Evolutionary conservation across 495 filamentous ascomycete species (phyloP), one percentile per base, ranked within the genome.

Genomic region (Lentithecium fluviatile): DNA sequence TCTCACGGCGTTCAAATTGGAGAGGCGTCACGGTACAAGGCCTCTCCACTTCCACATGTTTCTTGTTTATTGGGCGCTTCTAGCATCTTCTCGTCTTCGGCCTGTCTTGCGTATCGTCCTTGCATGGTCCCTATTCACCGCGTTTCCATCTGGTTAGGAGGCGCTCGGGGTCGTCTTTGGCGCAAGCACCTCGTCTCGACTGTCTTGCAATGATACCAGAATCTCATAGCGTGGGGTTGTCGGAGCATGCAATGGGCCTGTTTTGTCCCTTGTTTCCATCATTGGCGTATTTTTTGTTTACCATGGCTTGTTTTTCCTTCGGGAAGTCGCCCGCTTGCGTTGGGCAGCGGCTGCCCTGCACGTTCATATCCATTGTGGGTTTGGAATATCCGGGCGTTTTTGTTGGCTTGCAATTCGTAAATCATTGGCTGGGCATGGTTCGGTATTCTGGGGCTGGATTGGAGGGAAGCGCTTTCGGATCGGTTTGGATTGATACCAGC

Each of bases 101-200:
- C 12, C 12, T 19, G 42, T 19, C 17, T 45, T 7, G 21, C 42
- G 42, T 12, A 19, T 45, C 42, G 17, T 45, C 42, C 17, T 4
- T 45, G 42, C n/a, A 45, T 23, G 21, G 12, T 23, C 42, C 42
- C 42, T 23, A 4, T 45, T 45, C 42, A 45, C 42, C 29, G 29
- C 29, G 29, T 32, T 10, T 32, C n/a, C 29, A 32, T 10, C 29
- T 32, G 29, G 29, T 32, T 79, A 0, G 85, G 85, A 1, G 85
- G 69, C 85, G 73, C 36, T 74, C 62, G 64, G 88, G 84, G 64
- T 88, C 87, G 37, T 68, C 66, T 4, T 74, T 68, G 20, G 83
- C 81, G 56, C 80, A 69, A 40, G 76, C 71, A 66, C 87, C 38
- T 83, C 83, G 37, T 55, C 29, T n/a, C 32, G 56, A 24, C 6